Conservation (phyloP, 306 rosid species). For the Arachis hypogaea region DNA sequence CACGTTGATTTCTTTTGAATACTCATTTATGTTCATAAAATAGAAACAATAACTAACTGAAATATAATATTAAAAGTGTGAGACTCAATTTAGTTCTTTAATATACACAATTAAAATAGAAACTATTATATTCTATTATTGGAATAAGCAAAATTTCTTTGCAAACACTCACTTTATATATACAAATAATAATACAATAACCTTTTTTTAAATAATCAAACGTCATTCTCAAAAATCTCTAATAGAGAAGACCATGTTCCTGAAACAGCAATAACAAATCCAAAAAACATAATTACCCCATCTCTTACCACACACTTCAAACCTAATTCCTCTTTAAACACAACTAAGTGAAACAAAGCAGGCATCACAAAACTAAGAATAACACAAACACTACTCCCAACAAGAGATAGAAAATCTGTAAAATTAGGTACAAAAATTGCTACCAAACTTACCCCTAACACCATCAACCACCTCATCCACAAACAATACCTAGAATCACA, state of each 20-base stretch:
- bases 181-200: no score
- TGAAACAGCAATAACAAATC: slow-evolving; percentile 47
- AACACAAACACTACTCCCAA: slow-evolving; percentile 73
- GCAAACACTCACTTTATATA: no score
- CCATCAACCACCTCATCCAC: slow-evolving; percentile 70
- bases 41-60: no score
- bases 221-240: slow-evolving; percentile 42
- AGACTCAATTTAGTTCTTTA: no score
- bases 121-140: no score
- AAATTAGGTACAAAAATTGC: slow-evolving; percentile 73
- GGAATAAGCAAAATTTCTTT: no score
- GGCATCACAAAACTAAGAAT: slow-evolving; percentile 68
- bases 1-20: no score
- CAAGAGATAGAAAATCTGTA: slow-evolving; percentile 67
- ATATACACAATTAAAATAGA: no score
- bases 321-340: slow-evolving; percentile 60
- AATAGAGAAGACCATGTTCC: slow-evolving; percentile 68
- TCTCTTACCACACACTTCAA: slow-evolving; percentile 49
- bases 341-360: slow-evolving; percentile 59
- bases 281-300: slow-evolving; percentile 52
- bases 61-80: no score
- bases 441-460: slow-evolving; percentile 57
- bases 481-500: slow-evolving; percentile 50
- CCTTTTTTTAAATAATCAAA: no score
- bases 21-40: no score